Percentiles rank a stretch among this genome's conserved stretches.
These are phyloP conservation scores for Primulina tabacum DNA, from an alignment of 257 asterid genomes.

Conservation along the genomic window DNA sequence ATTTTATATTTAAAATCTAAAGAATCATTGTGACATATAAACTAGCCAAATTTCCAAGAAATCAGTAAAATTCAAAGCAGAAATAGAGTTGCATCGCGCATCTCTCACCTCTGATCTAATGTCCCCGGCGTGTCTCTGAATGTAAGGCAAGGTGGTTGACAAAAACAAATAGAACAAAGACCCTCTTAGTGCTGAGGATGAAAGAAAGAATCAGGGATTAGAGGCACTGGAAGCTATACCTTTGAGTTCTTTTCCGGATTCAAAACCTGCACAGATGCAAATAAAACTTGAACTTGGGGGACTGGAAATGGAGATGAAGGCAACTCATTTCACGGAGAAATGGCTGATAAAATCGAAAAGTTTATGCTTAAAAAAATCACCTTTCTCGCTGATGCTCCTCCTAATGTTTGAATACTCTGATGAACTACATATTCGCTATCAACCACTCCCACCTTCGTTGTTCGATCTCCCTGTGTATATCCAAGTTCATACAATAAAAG, in stretches of 20 bases:
- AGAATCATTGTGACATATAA: neutral
- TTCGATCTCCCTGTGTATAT: slow-evolving; percentile 70
- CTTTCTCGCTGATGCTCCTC: slow-evolving; percentile 73
- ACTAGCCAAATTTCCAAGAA: neutral
- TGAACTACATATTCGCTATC: slow-evolving; percentile 90
- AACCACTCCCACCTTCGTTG: slow-evolving; percentile 86
- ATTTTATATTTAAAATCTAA: neutral
- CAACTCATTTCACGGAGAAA: neutral
- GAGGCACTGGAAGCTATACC: slow-evolving; percentile 37
- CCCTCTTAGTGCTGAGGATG: neutral
- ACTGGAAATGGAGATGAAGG: neutral
- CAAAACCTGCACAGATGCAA: slow-evolving; percentile 38
- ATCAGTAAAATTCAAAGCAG: neutral
- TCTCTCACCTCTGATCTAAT: slow-evolving; percentile 78
- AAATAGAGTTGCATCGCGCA: neutral
- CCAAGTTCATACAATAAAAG: slow-evolving; percentile 15
- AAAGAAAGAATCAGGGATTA: neutral
- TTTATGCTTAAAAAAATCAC: slow-evolving; percentile 24
- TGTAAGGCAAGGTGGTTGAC: neutral
- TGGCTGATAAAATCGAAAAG: neutral
- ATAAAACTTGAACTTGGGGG: neutral
- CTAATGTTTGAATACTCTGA: slow-evolving; percentile 95
- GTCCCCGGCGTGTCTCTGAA: slow-evolving; percentile 57
- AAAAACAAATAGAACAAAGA: neutral
- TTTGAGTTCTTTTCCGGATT: slow-evolving; percentile 35